phyloP scores from a whole-genome alignment of 1,139 yeast species.

The Scheffersomyces segobiensis region DNA sequence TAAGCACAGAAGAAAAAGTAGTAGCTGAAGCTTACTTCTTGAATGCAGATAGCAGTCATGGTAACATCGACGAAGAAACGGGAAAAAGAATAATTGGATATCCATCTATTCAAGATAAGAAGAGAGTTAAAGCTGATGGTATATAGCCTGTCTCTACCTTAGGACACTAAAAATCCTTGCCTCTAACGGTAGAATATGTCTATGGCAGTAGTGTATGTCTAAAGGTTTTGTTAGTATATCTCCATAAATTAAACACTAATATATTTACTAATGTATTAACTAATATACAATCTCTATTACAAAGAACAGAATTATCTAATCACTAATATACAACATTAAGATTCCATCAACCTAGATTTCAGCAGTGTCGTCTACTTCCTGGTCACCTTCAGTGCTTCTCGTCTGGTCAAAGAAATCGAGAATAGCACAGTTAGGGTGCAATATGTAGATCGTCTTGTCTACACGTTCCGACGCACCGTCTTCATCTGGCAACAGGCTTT shows the following conservation, averaged over 20 bases:
- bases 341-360: conserved; percentile 1
- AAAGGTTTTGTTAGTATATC: no score
- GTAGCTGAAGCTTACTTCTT: conserved; percentile 6
- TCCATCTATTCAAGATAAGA: neutral
- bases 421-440: conserved; percentile 89
- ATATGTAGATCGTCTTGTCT: conserved; percentile 54
- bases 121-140: neutral
- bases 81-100: neutral
- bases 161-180: neutral
- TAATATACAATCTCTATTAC: neutral
- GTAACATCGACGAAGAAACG: conserved; percentile 1
- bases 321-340: conserved; percentile 1
- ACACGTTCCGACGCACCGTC: conserved; percentile 6
- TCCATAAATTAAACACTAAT: neutral
- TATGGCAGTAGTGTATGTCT: neutral
- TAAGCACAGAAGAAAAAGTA: conserved; percentile 6
- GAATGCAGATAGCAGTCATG: conserved; percentile 5
- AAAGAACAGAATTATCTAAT: neutral
- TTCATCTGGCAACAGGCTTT: conserved; percentile 16
- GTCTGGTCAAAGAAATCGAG: conserved; percentile 55
- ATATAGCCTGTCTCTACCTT: neutral
- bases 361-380: conserved; percentile 9
- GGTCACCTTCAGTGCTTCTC: conserved; percentile 16
- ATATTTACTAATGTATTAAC: neutral
- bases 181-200: neutral